A percentile compares a stretch with the other conserved stretches of the same genome.
Conservation (phyloP, 1,284 basidiomycete species). For the Veloboletus limbatus region DNA sequence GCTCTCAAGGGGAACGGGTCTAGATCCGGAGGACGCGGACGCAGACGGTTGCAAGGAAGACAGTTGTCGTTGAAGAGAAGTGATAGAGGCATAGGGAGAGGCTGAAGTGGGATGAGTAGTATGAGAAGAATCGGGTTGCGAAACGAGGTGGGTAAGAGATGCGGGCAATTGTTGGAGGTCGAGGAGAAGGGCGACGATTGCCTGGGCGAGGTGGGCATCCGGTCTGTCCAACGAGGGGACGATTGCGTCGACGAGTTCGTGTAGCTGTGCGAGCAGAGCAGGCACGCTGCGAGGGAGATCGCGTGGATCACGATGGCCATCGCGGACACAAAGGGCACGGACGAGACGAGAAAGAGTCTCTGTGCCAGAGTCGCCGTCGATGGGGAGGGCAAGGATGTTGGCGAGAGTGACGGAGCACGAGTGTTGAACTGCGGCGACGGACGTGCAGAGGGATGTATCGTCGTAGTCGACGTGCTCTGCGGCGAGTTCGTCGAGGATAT, state of each 20-base stretch:
- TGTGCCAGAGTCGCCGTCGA: slow-evolving; percentile 26
- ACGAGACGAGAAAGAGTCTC: slow-evolving; percentile 61
- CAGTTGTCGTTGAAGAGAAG: slow-evolving; percentile 63
- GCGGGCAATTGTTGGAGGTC: slow-evolving; percentile 62
- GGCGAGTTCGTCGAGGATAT: slow-evolving; percentile 28
- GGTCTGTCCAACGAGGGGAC: slow-evolving; percentile 41
- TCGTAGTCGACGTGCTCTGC: slow-evolving; percentile 27
- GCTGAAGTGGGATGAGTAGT: background rate
- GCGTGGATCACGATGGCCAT: too few relatives aligned
- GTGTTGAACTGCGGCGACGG: slow-evolving; percentile 64
- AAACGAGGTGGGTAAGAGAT: slow-evolving; percentile 12
- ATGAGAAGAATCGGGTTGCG: slow-evolving; percentile 3
- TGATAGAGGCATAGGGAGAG: slow-evolving; percentile 46
- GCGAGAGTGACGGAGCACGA: slow-evolving; percentile 72
- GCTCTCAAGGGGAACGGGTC: slow-evolving; percentile 48
- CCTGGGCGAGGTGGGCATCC: slow-evolving; percentile 60
- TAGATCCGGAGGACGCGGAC: slow-evolving; percentile 8
- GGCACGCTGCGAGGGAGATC: slow-evolving; percentile 46
- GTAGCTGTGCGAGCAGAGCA: slow-evolving; percentile 62
- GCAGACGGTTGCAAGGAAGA: slow-evolving; percentile 55
- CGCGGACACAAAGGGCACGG: slow-evolving; percentile 59
- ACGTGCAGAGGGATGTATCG: too few relatives aligned
- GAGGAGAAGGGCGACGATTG: slow-evolving; percentile 63
- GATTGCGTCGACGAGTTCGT: slow-evolving; percentile 48
- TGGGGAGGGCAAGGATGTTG: slow-evolving; percentile 54